These are phyloP conservation scores for Sindora glabra DNA, from an alignment of 306 rosid genomes.

Conservation along the genomic window DNA sequence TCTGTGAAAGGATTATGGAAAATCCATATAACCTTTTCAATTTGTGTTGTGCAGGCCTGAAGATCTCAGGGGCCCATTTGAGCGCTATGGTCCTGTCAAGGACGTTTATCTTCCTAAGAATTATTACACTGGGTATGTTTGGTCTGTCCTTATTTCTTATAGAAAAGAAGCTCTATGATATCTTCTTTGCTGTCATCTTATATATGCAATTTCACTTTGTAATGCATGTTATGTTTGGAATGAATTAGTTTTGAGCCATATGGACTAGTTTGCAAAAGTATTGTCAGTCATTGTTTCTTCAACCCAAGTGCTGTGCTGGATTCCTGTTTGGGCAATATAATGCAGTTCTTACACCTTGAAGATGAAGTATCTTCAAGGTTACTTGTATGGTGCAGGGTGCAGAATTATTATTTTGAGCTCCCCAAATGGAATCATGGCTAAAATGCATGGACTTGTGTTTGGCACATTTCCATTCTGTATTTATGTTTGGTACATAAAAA, in stretches of 20 bases:
- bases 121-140: constrained; percentile 73
- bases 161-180: neutral
- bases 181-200: neutral
- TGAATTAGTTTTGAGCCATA: neutral
- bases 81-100: constrained; percentile 93
- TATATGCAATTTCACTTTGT: neutral
- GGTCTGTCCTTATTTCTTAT: neutral
- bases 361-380: too few species aligned
- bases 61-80: constrained; percentile 80
- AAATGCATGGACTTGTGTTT: too few species aligned
- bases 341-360: too few species aligned
- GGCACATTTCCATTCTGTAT: too few species aligned
- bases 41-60: constrained; percentile 52
- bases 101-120: constrained; percentile 97
- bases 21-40: neutral
- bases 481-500: too few species aligned
- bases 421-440: too few species aligned
- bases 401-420: too few species aligned
- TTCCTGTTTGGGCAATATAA: too few species aligned
- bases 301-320: too few species aligned
- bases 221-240: neutral
- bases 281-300: too few species aligned
- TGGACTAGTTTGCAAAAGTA: neutral
- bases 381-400: too few species aligned
- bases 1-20: too few species aligned